Evolutionary conservation across 2,329 filamentous ascomycete genomes (phyloP).

Genomic region (Celoporthe dispersa): DNA sequence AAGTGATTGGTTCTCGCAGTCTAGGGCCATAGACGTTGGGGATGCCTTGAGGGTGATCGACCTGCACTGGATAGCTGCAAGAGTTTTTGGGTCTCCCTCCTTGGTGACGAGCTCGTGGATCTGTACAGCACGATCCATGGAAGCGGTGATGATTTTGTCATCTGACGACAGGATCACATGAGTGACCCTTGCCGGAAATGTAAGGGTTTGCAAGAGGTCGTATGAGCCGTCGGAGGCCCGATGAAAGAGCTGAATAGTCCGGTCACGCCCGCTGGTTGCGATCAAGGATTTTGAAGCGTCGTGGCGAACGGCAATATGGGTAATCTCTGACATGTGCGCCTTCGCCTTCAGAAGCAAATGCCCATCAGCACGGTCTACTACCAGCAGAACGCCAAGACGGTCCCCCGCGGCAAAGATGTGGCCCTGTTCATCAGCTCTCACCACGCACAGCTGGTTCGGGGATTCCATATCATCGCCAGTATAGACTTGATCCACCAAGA

Average conservation of each 20-base stretch:
- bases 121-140: constrained; percentile 84
- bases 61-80: constrained; percentile 77
- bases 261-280: constrained; percentile 84
- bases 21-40: constrained; percentile 80
- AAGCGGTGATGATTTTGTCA: constrained; percentile 81
- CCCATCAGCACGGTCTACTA: constrained; percentile 67
- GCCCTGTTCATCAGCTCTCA: constrained; percentile 63
- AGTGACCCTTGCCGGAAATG: constrained; percentile 86
- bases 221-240: constrained; percentile 61
- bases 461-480: constrained; percentile 55
- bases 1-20: constrained; percentile 62
- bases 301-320: constrained; percentile 76
- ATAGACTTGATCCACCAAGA: constrained; percentile 69
- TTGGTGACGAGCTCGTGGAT: constrained; percentile 77
- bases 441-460: constrained; percentile 63
- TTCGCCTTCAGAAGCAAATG: constrained; percentile 72
- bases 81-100: constrained; percentile 63
- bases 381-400: constrained; percentile 78
- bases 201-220: constrained; percentile 86
- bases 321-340: constrained; percentile 85
- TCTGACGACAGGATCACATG: constrained; percentile 74
- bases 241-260: constrained; percentile 90
- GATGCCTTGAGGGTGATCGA: constrained; percentile 85
- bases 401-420: constrained; percentile 81
- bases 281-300: constrained; percentile 66